These are phyloP conservation scores for Hibiscus tridactylites DNA, from an alignment of 345 rosid genomes.

Conservation along the genomic window DNA sequence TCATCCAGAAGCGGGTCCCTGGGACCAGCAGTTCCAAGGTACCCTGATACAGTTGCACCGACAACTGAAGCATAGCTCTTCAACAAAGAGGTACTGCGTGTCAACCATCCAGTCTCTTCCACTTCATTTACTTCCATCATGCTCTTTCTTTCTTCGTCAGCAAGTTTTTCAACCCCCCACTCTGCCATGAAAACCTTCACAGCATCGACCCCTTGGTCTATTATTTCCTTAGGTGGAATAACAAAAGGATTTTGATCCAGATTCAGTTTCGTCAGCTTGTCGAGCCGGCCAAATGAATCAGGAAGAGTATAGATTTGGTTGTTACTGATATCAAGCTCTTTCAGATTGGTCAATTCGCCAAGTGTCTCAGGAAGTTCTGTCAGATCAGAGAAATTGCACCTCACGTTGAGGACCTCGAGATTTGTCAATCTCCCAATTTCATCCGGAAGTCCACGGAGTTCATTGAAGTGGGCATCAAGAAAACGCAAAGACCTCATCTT, in stretches of 20 bases:
- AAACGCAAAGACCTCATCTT: conserved; percentile 56
- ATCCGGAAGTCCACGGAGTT: conserved; percentile 62
- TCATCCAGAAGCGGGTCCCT: conserved; percentile 66
- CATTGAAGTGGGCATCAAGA: conserved; percentile 88
- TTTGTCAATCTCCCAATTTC: conserved; percentile 58
- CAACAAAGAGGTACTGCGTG: conserved; percentile 74
- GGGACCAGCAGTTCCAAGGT: conserved; percentile 29
- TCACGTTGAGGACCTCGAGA: conserved; percentile 67
- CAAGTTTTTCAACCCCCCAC: conserved; percentile 60
- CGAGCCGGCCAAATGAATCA: conserved; percentile 63
- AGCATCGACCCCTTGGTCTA: conserved; percentile 56
- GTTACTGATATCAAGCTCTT: conserved; percentile 90
- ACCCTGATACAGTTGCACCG: conserved; percentile 36
- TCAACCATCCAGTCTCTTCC: conserved; percentile 60
- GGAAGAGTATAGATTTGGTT: conserved; percentile 80
- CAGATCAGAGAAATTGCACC: conserved; percentile 83
- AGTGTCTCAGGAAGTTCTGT: conserved; percentile 62
- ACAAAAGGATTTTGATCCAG: conserved; percentile 76
- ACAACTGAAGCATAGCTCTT: conserved; percentile 41
- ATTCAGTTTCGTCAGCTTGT: conserved; percentile 59
- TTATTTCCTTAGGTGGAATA: conserved; percentile 56
- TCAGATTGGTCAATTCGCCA: conserved; percentile 61
- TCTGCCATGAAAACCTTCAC: conserved; percentile 66
- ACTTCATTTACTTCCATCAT: conserved; percentile 40
- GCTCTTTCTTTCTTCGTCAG: conserved; percentile 54